Evolutionary conservation across 2,329 filamentous ascomycete genomes (phyloP), one percentile per base, ranked within the genome.

Genomic region (Curvularia eragrostidis): DNA sequence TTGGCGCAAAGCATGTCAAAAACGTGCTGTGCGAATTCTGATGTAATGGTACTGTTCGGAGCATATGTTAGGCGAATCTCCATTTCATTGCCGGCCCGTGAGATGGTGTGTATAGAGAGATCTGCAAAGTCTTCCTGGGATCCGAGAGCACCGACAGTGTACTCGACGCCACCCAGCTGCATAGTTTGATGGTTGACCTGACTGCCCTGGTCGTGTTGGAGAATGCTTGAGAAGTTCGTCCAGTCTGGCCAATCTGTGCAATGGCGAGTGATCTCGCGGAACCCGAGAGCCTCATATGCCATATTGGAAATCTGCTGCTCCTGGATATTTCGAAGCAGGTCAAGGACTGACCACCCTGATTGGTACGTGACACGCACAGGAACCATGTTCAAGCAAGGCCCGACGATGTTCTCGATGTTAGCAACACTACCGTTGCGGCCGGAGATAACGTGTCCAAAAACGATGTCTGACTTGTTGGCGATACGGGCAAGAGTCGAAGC

Each of bases 21-120:
- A 50, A 84, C 80, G 70, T 85, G 83, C 61, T 82, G 80, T 4
- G 70, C 72, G 61, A 84, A 85, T 41, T 80, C 83, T 10, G 79
- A 78, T 48, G 83, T 81, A 65, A 86, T 80, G 36, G 83, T 83
- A 64, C 65, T 71, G 49, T 73, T 73, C 5, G 70, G 71, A n/a
- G 69, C 68, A 44, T 72, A 74, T 2, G 71, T 72, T 41, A 75
- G 61, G 3, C 55, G 57, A 21, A 73, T 59, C 46, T 75, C 72
- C 43, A 75, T 62, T n/a, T 69, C 56, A 9, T 66, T 64, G 26
- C 59, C 60, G 15, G 61, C 56, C 8, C 61, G 62, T 0, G 70
- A 66, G 3, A 67, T 69, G 2, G 72, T 71, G 15, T 71, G 54
- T 42, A 76, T 64, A 9, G 69, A 71, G 15, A 76, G 67, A 58